Evolutionary conservation across 176 grass and related monocot genomes (phyloP), one percentile per base, ranked within the genome.

Genomic region (Areca catechu): DNA sequence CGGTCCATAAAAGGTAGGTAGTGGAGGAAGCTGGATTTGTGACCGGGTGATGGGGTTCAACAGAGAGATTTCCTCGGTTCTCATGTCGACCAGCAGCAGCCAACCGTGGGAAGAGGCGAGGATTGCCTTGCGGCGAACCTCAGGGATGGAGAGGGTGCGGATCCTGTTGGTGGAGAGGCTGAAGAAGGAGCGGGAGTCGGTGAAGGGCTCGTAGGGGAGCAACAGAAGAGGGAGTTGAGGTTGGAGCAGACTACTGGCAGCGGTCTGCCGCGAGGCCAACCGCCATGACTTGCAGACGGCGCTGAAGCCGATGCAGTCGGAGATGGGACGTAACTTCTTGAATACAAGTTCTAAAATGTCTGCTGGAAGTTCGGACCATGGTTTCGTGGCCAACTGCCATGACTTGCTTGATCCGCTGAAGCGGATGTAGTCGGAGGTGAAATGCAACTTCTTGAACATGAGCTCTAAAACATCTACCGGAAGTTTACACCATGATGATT

Each of bases 281-380:
- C 56, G 56, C 56, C 56, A 58, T 4, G 56, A 58, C 21, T 16
- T 28, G 56, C 56, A 58, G 22, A 58, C 56, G 56, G 24, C 15
- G 56, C 24, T 4, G 56, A 58, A 58, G 20, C 24, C 24, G 56
- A 58, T 58, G 56, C 24, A 58, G 24, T 58, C 56, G 24, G 23
- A n/a, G 24, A 58, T 58, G 56, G 14, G 22, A 29, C 27, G 5
- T 29, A 25, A 25, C 24, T 4, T 25, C 15, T 15, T 16, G 23
- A 15, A 21, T 3, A 58, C 16, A 1, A 58, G 56, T 4, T 18
- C 22, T 9, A 58, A 20, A 5, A 58, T 14, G 1, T 58, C 56
- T 21, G 0, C 4, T 3, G 56, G 56, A 10, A 58, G 16, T 28
- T 25, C 0, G 14, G 56, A 29, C 24, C 56, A 58, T 12, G n/a